These are phyloP conservation scores for Sechiopsis laciniata DNA, from an alignment of 306 rosid species.

Conservation along the genomic window DNA sequence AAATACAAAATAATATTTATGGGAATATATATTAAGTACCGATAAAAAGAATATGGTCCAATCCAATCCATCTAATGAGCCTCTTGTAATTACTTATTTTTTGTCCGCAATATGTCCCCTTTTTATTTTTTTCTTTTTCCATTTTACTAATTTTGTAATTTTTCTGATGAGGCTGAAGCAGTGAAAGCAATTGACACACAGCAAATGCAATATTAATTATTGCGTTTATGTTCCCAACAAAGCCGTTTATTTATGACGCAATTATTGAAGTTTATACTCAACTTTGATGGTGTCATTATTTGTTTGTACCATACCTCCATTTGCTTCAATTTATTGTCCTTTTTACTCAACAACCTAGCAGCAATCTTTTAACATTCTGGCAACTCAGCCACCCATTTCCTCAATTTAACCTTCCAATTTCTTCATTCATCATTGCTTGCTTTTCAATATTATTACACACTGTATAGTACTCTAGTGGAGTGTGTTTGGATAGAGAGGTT, in stretches of 20 bases:
- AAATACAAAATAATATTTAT: no score
- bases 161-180: no score
- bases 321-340: slow-evolving; percentile 15
- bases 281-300: slow-evolving; percentile 14
- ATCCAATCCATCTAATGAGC: neutral
- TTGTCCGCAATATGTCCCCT: neutral
- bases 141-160: neutral
- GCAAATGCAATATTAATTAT: slow-evolving; percentile 3
- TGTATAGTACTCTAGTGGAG: neutral
- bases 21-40: no score
- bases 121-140: neutral
- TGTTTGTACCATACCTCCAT: slow-evolving; percentile 9
- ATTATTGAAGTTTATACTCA: slow-evolving; percentile 16
- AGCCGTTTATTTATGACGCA: slow-evolving; percentile 7
- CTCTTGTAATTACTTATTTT: neutral
- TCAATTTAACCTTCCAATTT: neutral
- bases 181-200: no score
- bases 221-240: slow-evolving; percentile 6
- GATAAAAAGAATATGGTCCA: neutral
- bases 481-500: no score
- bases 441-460: neutral
- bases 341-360: neutral
- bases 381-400: slow-evolving; percentile 9
- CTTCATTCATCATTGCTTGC: neutral
- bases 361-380: slow-evolving; percentile 16